Evolutionary conservation across 2,329 filamentous ascomycete species (phyloP), one percentile per base, ranked within the genome.

Genomic region (Talaromyces sp.): DNA sequence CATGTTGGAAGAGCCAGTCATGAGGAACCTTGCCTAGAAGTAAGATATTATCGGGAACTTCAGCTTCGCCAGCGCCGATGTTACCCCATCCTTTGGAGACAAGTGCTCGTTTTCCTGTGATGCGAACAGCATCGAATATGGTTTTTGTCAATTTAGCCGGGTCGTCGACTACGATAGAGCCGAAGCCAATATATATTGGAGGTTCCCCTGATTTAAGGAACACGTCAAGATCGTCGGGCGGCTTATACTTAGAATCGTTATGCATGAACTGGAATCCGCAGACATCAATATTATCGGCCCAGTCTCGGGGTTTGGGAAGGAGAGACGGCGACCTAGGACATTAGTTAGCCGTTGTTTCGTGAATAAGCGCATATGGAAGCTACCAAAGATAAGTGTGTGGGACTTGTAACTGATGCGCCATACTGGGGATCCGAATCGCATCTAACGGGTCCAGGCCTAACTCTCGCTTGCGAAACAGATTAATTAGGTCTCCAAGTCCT

Each of bases 51-150:
- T 91, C 85, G 0, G 90, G 90, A 19, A 91, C 75, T 1, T 83
- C 83, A 6, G 89, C 71, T 26, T 85, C 79, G 27, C 90, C 91
- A 1, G 41, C 21, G 8, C 21, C 52, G 6, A 96, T 80, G 0
- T 91, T 90, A 55, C 91, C 90, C 91, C 91, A 96, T 14, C 91
- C 91, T 69, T 93, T 92, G 0, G 90, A 93, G 0, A 96, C 87
- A 0, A 96, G 77, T 1, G 90, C 91, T 61, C 91, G 82, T 21
- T 90, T 82, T 1, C 89, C 89, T 0, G 86, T 81, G 11, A 81
- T 80, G 56, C 80, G 77, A 4, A 92, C 80, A 1, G 89, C 89
- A 13, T 89, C 85, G 60, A 93, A 89, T 6, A 93, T 88, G 61
- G 87, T 81, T n/a, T 81, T 77, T 0, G 89, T 92, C 73, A 93